Base-by-base conservation (phyloP, 169 alveolate species). In the Fabrea salina region DNA sequence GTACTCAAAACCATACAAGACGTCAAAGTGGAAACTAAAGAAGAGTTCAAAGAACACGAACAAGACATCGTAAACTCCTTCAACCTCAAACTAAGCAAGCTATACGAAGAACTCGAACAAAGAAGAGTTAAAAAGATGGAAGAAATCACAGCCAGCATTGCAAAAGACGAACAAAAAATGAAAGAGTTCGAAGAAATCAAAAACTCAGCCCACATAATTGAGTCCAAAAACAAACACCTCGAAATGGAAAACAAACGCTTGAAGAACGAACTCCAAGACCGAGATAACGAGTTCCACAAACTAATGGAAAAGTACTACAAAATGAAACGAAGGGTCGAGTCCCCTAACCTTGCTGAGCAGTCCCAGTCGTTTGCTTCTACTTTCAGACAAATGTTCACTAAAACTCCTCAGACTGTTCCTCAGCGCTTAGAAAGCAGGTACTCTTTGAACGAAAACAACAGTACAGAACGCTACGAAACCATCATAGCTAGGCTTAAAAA, bases 401-500 rank as follows among this genome's bases (percentile, higher is more conserved):
- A n/a, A n/a, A n/a, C n/a, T n/a, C n/a, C n/a, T n/a, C n/a, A n/a
- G n/a, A n/a, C n/a, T n/a, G n/a, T n/a, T n/a, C n/a, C n/a, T n/a
- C n/a, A n/a, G n/a, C n/a, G n/a, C n/a, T n/a, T n/a, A n/a, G n/a
- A n/a, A n/a, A n/a, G n/a, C n/a, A n/a, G n/a, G n/a, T n/a, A n/a
- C n/a, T n/a, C n/a, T n/a, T n/a, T n/a, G n/a, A n/a, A n/a, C n/a
- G n/a, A n/a, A n/a, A n/a, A n/a, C n/a, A n/a, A n/a, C n/a, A n/a
- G n/a, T n/a, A n/a, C n/a, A n/a, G n/a, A n/a, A n/a, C n/a, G n/a
- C n/a, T n/a, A n/a, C n/a, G n/a, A n/a, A n/a, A n/a, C n/a, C n/a
- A n/a, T n/a, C n/a, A n/a, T n/a, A n/a, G n/a, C n/a, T n/a, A 61
- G 39, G 32, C 74, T 61, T 1, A 47, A 61, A 37, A 61, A 37